Percentiles rank a stretch among this genome's conserved stretches.
phyloP scores from a whole-genome alignment of 2,329 filamentous ascomycete species.

The Nannizziopsis arthrosporioides region DNA sequence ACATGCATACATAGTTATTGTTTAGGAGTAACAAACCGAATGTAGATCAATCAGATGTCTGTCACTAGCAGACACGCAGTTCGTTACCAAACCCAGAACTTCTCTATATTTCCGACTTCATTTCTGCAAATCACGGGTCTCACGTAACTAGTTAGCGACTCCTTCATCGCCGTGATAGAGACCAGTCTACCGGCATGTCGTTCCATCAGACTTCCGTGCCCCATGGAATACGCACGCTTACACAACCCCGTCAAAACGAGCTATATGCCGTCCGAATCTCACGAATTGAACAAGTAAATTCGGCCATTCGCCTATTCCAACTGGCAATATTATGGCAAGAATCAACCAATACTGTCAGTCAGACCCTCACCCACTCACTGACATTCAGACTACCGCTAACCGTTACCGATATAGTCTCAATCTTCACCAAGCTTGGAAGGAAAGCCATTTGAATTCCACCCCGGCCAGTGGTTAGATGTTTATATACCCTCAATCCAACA shows the following conservation, averaged over 20 bases:
- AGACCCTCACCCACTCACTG: too few relatives aligned
- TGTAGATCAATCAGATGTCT: too few relatives aligned
- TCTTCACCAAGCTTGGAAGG: background rate
- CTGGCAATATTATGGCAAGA: conserved; percentile 42
- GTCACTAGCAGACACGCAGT: too few relatives aligned
- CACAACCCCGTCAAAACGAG: conserved; percentile 57
- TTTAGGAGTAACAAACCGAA: too few relatives aligned
- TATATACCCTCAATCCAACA: conserved; percentile 57
- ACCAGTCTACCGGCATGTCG: background rate
- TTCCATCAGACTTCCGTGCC: conserved; percentile 21
- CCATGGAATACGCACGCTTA: conserved; percentile 62
- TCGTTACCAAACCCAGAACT: background rate
- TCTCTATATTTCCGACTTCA: background rate
- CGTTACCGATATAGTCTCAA: background rate
- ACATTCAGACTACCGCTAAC: background rate
- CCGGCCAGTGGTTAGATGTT: conserved; percentile 83
- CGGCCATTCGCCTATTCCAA: conserved; percentile 55
- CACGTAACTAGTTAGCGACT: too few relatives aligned
- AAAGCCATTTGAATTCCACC: conserved; percentile 48
- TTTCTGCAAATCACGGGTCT: background rate
- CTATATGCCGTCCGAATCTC: conserved; percentile 52
- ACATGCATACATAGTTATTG: too few relatives aligned
- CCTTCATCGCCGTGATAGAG: background rate
- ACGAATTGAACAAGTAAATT: conserved; percentile 53
- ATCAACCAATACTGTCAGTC: background rate